These are phyloP conservation scores for Poterioochromonas sp. DNA, from an alignment of 352 stramenopile species.

Conservation along the genomic window DNA sequence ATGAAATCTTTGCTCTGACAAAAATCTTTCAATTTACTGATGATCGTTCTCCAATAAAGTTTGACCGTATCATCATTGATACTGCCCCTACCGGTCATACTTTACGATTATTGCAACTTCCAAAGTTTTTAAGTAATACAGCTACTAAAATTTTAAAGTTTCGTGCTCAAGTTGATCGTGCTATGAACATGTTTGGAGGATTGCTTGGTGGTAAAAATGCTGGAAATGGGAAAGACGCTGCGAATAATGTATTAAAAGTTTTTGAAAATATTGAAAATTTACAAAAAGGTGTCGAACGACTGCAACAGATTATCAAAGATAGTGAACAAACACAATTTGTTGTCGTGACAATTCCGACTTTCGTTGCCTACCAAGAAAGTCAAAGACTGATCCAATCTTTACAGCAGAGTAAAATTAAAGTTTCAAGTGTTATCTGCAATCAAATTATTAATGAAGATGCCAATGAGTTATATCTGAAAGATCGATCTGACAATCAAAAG, in stretches of 20 bases:
- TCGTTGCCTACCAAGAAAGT: slow-evolving; percentile 55
- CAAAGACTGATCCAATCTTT: slow-evolving; percentile 44
- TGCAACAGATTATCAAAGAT: slow-evolving; percentile 49
- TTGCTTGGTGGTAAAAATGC: background rate
- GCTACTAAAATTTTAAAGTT: slow-evolving; percentile 58
- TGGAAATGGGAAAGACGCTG: no score
- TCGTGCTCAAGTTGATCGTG: slow-evolving; percentile 4
- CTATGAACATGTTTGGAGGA: background rate
- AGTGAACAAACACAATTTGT: slow-evolving; percentile 56
- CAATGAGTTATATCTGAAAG: background rate
- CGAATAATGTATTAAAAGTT: background rate
- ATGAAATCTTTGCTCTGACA: slow-evolving; percentile 64
- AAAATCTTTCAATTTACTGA: slow-evolving; percentile 57
- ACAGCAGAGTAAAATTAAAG: background rate
- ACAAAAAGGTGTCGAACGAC: background rate
- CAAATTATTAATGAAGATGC: background rate
- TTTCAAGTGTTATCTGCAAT: background rate
- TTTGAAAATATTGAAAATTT: background rate
- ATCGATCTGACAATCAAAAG: background rate
- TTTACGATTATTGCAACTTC: slow-evolving; percentile 61
- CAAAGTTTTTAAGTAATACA: slow-evolving; percentile 64
- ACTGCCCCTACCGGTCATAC: slow-evolving; percentile 73
- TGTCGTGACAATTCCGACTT: slow-evolving; percentile 65
- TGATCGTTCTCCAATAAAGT: slow-evolving; percentile 38
- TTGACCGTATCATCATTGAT: slow-evolving; percentile 66